phyloP scores from a whole-genome alignment of 768 basidiomycete genomes.

The Termitomyces heimii region DNA sequence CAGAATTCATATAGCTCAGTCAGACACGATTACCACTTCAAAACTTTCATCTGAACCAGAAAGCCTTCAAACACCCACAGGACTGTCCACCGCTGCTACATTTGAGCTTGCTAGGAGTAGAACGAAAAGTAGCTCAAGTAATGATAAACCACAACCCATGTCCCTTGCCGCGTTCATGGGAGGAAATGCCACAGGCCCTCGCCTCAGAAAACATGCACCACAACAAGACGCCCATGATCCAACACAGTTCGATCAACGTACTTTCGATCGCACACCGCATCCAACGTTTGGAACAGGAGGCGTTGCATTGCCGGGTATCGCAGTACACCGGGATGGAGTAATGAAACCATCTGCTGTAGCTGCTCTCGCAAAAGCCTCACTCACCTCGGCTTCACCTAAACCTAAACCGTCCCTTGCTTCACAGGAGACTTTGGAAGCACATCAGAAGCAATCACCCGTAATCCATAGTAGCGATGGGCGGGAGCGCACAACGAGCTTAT shows the following conservation, averaged over 20 bases:
- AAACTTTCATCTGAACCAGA: slow-evolving; percentile 30
- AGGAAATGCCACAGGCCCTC: slow-evolving; percentile 68
- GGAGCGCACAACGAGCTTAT: slow-evolving; percentile 34
- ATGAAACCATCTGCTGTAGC: slow-evolving; percentile 6
- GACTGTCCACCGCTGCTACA: background rate
- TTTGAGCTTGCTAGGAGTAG: background rate
- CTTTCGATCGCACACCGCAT: slow-evolving; percentile 48
- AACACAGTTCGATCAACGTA: slow-evolving; percentile 60
- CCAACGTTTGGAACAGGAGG: slow-evolving; percentile 74
- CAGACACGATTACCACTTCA: slow-evolving; percentile 1
- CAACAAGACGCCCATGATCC: slow-evolving; percentile 64
- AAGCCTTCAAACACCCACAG: slow-evolving; percentile 41
- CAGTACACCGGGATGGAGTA: slow-evolving; percentile 15
- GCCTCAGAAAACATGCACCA: slow-evolving; percentile 65
- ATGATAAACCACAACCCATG: slow-evolving; percentile 35
- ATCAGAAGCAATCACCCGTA: background rate
- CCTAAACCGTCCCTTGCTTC: background rate
- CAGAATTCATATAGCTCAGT: background rate
- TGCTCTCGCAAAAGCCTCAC: slow-evolving; percentile 1
- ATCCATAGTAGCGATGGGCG: slow-evolving; percentile 13
- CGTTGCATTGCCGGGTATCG: slow-evolving; percentile 73
- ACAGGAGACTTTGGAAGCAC: background rate
- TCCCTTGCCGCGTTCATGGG: slow-evolving; percentile 83
- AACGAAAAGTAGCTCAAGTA: background rate
- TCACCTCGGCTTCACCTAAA: background rate